Evolutionary conservation across 2,329 filamentous ascomycete species (phyloP).

Genomic region (Talaromyces atroroseus): DNA sequence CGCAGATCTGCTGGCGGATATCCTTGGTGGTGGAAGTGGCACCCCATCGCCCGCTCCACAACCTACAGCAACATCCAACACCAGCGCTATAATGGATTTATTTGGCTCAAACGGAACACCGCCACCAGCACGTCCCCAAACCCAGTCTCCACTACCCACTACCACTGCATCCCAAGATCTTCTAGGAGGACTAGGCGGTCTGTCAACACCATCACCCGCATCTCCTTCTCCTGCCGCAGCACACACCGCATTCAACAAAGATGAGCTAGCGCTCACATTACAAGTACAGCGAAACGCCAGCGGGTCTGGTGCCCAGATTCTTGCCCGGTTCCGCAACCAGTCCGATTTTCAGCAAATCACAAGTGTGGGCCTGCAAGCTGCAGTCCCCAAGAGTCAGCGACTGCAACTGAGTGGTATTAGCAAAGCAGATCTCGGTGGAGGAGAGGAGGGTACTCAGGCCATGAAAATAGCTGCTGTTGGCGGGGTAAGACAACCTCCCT

Average conservation of each 20-base stretch:
- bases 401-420: conserved; percentile 88
- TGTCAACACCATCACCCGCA: conserved; percentile 23
- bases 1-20: conserved; percentile 83
- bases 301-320: conserved; percentile 67
- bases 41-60: conserved; percentile 46
- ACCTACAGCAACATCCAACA: conserved; percentile 47
- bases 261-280: conserved; percentile 74
- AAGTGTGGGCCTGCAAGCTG: conserved; percentile 80
- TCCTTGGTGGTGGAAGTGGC: conserved; percentile 68
- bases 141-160: conserved; percentile 37
- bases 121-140: conserved; percentile 41
- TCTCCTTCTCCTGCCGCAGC: conserved; percentile 48
- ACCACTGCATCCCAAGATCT: conserved; percentile 24
- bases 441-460: conserved; percentile 78
- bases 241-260: conserved; percentile 77
- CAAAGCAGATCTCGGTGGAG: conserved; percentile 66
- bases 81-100: conserved; percentile 83
- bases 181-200: conserved; percentile 39
- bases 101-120: conserved; percentile 55
- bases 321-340: conserved; percentile 76
- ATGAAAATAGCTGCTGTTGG: conserved; percentile 83
- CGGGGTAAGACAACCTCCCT: conserved; percentile 61
- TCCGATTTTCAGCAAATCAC: conserved; percentile 61
- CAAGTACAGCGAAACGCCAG: conserved; percentile 68
- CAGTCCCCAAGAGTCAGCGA: conserved; percentile 94